phyloP scores from a whole-genome alignment of 1,284 basidiomycete genomes.

The Thelephora terrestris region DNA sequence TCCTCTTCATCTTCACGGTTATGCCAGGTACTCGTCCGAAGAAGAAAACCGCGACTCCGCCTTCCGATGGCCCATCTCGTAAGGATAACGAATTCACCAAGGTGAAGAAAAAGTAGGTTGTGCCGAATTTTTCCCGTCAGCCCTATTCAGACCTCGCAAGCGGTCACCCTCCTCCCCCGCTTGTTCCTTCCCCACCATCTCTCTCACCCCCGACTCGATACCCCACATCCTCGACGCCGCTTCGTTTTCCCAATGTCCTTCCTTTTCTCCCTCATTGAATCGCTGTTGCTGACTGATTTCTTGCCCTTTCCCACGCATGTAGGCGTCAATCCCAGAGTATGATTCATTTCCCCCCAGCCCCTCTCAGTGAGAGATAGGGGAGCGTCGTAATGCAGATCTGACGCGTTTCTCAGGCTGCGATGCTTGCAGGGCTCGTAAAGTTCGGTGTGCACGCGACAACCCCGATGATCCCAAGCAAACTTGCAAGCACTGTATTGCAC shows the following conservation, averaged over 20 bases:
- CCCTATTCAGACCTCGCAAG: slow-evolving; percentile 11
- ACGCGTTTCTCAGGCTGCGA: slow-evolving; percentile 52
- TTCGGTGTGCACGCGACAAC: slow-evolving; percentile 69
- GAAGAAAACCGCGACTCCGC: slow-evolving; percentile 52
- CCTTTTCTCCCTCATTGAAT: slow-evolving; percentile 2
- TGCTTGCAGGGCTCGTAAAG: slow-evolving; percentile 75
- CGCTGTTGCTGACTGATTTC: slow-evolving; percentile 10
- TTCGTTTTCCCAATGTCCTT: slow-evolving; percentile 3
- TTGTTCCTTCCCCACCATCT: slow-evolving; percentile 28
- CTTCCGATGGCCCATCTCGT: slow-evolving; percentile 45
- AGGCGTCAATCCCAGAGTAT: slow-evolving; percentile 75
- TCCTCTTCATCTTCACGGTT: slow-evolving; percentile 20
- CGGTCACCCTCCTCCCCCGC: slow-evolving; percentile 13
- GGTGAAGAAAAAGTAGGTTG: slow-evolving; percentile 66
- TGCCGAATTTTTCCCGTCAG: slow-evolving; percentile 30
- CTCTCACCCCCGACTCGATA: slow-evolving; percentile 20
- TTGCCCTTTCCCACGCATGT: slow-evolving; percentile 19
- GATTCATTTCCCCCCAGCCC: slow-evolving; percentile 17
- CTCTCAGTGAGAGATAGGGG: slow-evolving; percentile 8
- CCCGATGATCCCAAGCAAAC: slow-evolving; percentile 63
- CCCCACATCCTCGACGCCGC: slow-evolving; percentile 12
- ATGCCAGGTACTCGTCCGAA: slow-evolving; percentile 61
- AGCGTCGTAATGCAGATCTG: slow-evolving; percentile 6
- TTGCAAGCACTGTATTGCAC: slow-evolving; percentile 76
- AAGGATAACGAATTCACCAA: slow-evolving; percentile 54